Percentiles rank a stretch among this genome's conserved stretches.
Evolutionary conservation across 2,329 filamentous ascomycete species (phyloP).

Genomic region (Exophiala sp.): DNA sequence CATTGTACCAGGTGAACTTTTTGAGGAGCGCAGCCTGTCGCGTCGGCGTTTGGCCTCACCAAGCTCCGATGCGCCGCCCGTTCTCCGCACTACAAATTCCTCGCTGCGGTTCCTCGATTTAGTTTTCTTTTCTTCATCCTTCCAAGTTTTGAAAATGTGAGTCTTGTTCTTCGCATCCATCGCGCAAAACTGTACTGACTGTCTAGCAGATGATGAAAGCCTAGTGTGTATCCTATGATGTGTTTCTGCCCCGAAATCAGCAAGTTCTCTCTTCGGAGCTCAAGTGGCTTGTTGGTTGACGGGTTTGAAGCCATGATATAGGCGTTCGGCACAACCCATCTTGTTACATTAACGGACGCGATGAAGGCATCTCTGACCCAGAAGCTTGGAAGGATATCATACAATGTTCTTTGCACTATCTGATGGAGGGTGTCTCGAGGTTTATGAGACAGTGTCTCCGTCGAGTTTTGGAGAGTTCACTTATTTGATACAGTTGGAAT

Average conservation of each 20-base stretch:
- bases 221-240: slow-evolving; percentile 92
- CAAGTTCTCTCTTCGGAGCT: slow-evolving; percentile 86
- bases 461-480: not conserved
- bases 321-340: slow-evolving; percentile 97
- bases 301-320: slow-evolving; percentile 72
- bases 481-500: slow-evolving; percentile 34
- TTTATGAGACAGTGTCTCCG: not conserved
- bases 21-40: not conserved
- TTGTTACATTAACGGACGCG: slow-evolving; percentile 98
- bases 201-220: slow-evolving; percentile 71
- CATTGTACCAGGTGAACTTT: not conserved
- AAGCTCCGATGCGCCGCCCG: slow-evolving; percentile 9
- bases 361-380: slow-evolving; percentile 73
- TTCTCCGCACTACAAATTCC: slow-evolving; percentile 20
- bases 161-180: slow-evolving; percentile 40
- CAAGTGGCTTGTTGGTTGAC: slow-evolving; percentile 74
- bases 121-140: slow-evolving; percentile 73
- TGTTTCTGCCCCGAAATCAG: slow-evolving; percentile 62
- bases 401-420: not conserved
- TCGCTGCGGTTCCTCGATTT: slow-evolving; percentile 32
- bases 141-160: slow-evolving; percentile 98
- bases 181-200: slow-evolving; percentile 10
- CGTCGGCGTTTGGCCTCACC: not conserved
- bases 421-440: not conserved
- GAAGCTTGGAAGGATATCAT: slow-evolving; percentile 53